Evolutionary conservation across 192 early-diverging fungal genomes (phyloP).

Genomic region (Podila minutissima): DNA sequence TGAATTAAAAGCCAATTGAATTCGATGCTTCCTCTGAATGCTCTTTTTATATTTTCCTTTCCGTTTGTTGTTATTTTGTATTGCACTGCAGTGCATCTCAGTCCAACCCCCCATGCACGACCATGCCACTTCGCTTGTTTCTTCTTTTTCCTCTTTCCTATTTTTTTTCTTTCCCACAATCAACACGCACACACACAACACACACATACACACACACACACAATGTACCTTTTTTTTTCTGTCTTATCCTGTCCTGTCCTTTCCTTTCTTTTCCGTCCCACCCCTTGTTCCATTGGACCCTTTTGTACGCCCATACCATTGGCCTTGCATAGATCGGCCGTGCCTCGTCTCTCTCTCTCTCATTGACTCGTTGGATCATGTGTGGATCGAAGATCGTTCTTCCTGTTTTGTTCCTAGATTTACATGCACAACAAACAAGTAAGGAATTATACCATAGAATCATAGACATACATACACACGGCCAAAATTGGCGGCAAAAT

Average conservation of each 20-base stretch:
- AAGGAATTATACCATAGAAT: background rate
- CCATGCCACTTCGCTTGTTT: too few species aligned
- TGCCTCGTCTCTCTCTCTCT: background rate
- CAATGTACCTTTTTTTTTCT: slow-evolving; percentile 6
- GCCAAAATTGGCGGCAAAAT: slow-evolving; percentile 1
- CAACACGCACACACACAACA: background rate
- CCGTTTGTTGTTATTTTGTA: too few species aligned
- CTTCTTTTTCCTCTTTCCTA: background rate
- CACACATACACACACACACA: too few species aligned
- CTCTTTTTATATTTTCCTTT: too few species aligned
- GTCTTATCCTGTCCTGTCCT: background rate
- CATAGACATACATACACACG: background rate
- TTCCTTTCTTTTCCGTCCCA: background rate
- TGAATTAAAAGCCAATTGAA: too few species aligned
- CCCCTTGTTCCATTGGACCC: background rate
- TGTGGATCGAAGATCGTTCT: background rate
- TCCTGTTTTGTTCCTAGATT: background rate
- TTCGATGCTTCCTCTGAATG: too few species aligned
- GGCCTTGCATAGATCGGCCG: slow-evolving; percentile 1
- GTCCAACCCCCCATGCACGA: too few species aligned
- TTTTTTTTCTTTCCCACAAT: background rate
- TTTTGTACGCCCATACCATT: background rate
- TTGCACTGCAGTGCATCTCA: too few species aligned
- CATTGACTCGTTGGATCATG: background rate
- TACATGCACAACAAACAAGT: background rate